phyloP scores from a whole-genome alignment of 2,329 filamentous ascomycete genomes.

The Fusarium musae region DNA sequence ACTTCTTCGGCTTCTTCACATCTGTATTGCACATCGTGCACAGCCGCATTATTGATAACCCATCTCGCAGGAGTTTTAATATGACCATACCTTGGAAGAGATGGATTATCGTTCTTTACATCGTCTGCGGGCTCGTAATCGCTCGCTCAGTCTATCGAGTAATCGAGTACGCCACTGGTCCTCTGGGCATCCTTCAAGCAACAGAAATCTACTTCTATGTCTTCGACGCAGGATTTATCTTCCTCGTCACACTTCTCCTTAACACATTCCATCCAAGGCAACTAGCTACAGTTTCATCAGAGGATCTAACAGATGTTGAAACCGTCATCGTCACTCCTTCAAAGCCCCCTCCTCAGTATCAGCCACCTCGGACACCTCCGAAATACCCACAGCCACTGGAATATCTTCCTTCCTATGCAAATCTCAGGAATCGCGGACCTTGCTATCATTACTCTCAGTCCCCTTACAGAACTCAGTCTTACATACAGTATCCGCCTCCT shows the following conservation, averaged over 20 bases:
- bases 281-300: not conserved
- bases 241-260: conserved; percentile 30
- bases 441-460: not conserved
- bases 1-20: conserved; percentile 65
- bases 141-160: conserved; percentile 54
- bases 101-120: conserved; percentile 38
- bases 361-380: not conserved
- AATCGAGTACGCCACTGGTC: conserved; percentile 53
- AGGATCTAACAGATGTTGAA: conserved; percentile 1
- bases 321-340: not conserved
- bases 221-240: conserved; percentile 50
- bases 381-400: not conserved
- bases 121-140: conserved; percentile 47
- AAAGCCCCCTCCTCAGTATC: not conserved
- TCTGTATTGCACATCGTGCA: conserved; percentile 58
- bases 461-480: not conserved
- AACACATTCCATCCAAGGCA: conserved; percentile 27
- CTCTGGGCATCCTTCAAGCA: conserved; percentile 44
- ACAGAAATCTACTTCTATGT: conserved; percentile 51
- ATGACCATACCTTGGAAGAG: conserved; percentile 44
- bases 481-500: conserved; percentile 9
- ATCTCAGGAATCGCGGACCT: not conserved
- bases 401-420: conserved; percentile 1
- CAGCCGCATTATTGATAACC: conserved; percentile 22
- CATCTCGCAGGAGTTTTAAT: not conserved